phyloP scores from a whole-genome alignment of 2,329 filamentous ascomycete species.

The Plenodomus lindquistii region DNA sequence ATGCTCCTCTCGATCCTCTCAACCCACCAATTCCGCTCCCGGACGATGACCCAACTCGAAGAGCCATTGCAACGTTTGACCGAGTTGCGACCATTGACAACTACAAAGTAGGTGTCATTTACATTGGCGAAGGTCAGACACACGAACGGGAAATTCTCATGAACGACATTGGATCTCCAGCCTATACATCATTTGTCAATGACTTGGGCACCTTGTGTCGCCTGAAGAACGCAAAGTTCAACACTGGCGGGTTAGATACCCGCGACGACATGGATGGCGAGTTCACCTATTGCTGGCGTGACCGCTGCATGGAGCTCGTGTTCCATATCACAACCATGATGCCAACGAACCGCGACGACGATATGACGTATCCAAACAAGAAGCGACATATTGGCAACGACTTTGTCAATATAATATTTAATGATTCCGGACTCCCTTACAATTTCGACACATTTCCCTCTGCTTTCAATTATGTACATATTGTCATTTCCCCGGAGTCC shows the following conservation, averaged over 20 bases:
- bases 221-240: conserved; percentile 82
- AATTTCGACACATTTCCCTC: conserved; percentile 90
- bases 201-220: conserved; percentile 80
- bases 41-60: conserved; percentile 67
- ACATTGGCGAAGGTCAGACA: conserved; percentile 85
- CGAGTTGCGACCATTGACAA: conserved; percentile 87
- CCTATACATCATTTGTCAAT: conserved; percentile 84
- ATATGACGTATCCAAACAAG: conserved; percentile 75
- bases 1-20: conserved; percentile 55
- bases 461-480: conserved; percentile 95
- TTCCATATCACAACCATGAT: conserved; percentile 98
- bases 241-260: conserved; percentile 87
- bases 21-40: conserved; percentile 76
- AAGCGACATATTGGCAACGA: conserved; percentile 97
- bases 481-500: conserved; percentile 89
- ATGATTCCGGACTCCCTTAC: conserved; percentile 90
- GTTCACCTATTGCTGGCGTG: conserved; percentile 91
- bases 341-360: conserved; percentile 80
- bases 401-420: conserved; percentile 97
- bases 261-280: conserved; percentile 79
- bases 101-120: conserved; percentile 93
- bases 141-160: conserved; percentile 81
- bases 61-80: conserved; percentile 82
- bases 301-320: conserved; percentile 90
- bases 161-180: conserved; percentile 82